A percentile compares a stretch with the other conserved stretches of the same genome.
These are phyloP conservation scores for Trichoderma sp. DNA, from an alignment of 2,329 filamentous ascomycete species.

Conservation along the genomic window DNA sequence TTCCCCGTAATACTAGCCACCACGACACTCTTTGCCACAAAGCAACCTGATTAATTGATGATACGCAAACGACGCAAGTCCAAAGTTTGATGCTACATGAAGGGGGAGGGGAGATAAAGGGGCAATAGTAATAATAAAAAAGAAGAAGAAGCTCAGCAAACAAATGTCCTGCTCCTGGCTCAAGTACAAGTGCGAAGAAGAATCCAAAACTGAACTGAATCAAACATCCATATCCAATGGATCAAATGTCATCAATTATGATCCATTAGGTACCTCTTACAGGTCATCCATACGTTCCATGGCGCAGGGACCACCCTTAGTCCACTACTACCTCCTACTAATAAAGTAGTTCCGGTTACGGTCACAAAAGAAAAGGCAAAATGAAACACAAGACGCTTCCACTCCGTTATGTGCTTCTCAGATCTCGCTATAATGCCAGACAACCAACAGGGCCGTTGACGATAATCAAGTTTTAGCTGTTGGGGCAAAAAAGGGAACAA, in stretches of 20 bases:
- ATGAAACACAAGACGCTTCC: background rate
- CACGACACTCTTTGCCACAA: constrained; percentile 13
- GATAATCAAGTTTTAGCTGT: constrained; percentile 1
- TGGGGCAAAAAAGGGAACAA: constrained; percentile 5
- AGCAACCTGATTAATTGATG: background rate
- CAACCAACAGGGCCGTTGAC: constrained; percentile 6
- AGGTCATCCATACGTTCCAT: background rate
- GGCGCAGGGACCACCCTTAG: background rate
- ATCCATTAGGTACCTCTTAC: background rate
- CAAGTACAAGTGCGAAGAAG: background rate
- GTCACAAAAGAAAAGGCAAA: background rate
- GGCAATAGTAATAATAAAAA: background rate
- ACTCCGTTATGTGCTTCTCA: background rate
- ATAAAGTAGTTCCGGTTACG: background rate
- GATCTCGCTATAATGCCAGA: background rate
- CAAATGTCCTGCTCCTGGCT: background rate
- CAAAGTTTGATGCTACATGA: constrained; percentile 6
- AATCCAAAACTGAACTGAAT: background rate
- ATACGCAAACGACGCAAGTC: constrained; percentile 15
- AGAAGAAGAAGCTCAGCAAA: background rate
- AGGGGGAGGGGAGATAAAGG: background rate
- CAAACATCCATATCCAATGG: background rate
- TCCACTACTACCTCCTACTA: background rate
- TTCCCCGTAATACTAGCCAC: constrained; percentile 15
- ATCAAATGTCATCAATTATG: background rate